Conservation (phyloP, 805 yeast genomes). For the Scheffersomyces stipitis region DNA sequence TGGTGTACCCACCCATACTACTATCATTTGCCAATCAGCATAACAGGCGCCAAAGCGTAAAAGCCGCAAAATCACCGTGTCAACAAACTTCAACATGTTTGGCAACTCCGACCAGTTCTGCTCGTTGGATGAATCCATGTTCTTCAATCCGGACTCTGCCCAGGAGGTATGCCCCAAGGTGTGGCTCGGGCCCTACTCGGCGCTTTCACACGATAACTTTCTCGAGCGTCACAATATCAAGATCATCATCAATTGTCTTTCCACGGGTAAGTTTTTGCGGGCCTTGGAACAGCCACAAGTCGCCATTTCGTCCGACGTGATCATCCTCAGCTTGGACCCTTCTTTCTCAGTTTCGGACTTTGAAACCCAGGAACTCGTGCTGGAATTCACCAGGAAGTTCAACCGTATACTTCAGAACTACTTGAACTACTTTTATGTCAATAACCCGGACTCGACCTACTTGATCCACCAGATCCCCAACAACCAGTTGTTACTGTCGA, state of each 20-base stretch:
- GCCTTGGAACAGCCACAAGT: conserved; percentile 19
- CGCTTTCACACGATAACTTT: conserved; percentile 11
- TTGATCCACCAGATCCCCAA: conserved; percentile 30
- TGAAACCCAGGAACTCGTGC: conserved; percentile 15
- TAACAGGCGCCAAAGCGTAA: too few relatives aligned
- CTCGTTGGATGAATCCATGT: neutral
- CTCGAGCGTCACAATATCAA: conserved; percentile 27
- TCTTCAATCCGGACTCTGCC: conserved; percentile 4
- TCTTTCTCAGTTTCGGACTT: conserved; percentile 19
- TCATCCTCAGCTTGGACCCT: conserved; percentile 39
- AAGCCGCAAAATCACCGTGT: too few relatives aligned
- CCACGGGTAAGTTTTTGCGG: conserved; percentile 30
- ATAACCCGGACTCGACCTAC: conserved; percentile 27
- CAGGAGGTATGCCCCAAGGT: conserved; percentile 29
- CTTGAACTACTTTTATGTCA: conserved; percentile 33
- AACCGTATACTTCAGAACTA: conserved; percentile 39
- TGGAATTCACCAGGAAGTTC: conserved; percentile 27
- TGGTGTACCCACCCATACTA: too few relatives aligned
- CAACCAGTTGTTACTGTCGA: conserved; percentile 19
- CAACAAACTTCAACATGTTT: too few relatives aligned
- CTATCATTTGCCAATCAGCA: too few relatives aligned
- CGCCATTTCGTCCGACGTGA: conserved; percentile 34
- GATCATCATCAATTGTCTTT: conserved; percentile 39
- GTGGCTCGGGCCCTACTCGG: conserved; percentile 25
- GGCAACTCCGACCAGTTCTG: too few relatives aligned